These are phyloP conservation scores for Blastobotrys americana DNA, from an alignment of 805 yeast genomes.

Conservation along the genomic window DNA sequence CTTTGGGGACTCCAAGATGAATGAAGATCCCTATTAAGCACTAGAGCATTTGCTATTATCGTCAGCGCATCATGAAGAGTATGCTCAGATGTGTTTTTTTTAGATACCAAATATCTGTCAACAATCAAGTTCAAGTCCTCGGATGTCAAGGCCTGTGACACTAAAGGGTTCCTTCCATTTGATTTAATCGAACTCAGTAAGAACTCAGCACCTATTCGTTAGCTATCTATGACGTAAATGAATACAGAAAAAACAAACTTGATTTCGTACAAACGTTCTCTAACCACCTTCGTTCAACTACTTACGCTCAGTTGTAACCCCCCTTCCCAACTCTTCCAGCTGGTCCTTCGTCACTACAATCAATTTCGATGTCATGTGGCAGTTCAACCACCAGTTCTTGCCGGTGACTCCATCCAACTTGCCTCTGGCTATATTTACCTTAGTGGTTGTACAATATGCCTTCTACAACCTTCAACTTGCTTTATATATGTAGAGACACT, in stretches of 20 bases:
- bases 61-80: conserved; percentile 7
- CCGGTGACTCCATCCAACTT: too few relatives aligned
- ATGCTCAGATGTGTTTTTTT: not conserved
- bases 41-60: conserved; percentile 14
- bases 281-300: too few relatives aligned
- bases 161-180: conserved; percentile 1
- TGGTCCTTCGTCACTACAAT: not conserved
- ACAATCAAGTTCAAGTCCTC: conserved; percentile 4
- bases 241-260: too few relatives aligned
- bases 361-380: not conserved
- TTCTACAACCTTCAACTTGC: too few relatives aligned
- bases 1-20: conserved; percentile 3
- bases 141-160: not conserved
- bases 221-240: too few relatives aligned
- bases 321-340: not conserved
- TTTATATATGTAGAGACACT: too few relatives aligned
- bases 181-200: conserved; percentile 1
- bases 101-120: conserved; percentile 2
- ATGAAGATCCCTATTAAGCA: conserved; percentile 10
- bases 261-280: too few relatives aligned
- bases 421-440: too few relatives aligned
- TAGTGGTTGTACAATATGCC: too few relatives aligned
- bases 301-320: not conserved
- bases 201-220: conserved; percentile 4
- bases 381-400: too few relatives aligned